A percentile compares a stretch with the other conserved stretches of the same genome.
Conservation (phyloP, 2,329 filamentous ascomycete genomes). For the Stachybotrys elegans region DNA sequence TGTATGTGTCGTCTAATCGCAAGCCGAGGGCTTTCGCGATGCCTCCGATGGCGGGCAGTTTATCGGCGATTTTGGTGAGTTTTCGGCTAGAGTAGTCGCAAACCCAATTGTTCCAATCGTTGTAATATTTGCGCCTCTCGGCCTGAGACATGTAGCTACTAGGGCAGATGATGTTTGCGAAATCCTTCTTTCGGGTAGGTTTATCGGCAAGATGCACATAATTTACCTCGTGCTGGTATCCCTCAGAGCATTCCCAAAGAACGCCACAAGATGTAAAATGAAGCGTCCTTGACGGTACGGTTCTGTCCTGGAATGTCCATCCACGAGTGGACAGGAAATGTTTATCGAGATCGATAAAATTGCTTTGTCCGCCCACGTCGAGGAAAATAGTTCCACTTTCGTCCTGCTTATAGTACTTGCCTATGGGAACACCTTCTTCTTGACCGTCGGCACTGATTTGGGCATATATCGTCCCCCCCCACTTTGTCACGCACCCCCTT, state of each 20-base stretch:
- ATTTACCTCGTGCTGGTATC: background rate
- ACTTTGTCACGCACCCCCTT: too few relatives aligned
- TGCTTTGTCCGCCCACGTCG: background rate
- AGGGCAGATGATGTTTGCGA: background rate
- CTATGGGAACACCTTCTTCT: background rate
- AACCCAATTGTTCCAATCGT: background rate
- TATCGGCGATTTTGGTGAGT: background rate
- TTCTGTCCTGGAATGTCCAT: background rate
- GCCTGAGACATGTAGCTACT: background rate
- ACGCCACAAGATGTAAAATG: background rate
- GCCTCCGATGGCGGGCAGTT: background rate
- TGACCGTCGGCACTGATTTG: too few relatives aligned
- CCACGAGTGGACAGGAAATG: background rate
- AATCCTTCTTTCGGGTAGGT: background rate
- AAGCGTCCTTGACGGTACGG: background rate
- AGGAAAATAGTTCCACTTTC: background rate
- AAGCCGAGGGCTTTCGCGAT: background rate
- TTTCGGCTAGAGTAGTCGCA: background rate
- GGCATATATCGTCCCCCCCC: too few relatives aligned
- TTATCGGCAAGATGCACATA: background rate
- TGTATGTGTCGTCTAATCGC: background rate
- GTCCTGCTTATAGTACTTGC: background rate
- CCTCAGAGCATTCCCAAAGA: background rate
- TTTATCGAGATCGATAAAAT: background rate
- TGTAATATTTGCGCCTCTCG: background rate